phyloP scores from a whole-genome alignment of 371 early-diverging fungal species.

The Phascolomyces articulosus region DNA sequence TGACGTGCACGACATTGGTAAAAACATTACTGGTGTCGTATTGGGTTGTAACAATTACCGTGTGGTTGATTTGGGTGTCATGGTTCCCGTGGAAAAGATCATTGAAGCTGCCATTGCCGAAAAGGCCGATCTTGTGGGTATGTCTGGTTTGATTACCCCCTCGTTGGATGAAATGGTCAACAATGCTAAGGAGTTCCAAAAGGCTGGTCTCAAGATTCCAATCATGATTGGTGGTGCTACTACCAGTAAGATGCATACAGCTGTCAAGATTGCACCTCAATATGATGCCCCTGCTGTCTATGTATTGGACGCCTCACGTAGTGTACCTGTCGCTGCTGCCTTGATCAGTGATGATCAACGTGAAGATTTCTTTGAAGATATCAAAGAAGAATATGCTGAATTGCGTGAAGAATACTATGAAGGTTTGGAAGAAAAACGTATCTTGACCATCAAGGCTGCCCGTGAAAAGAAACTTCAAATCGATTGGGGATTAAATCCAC shows the following conservation, averaged over 20 bases:
- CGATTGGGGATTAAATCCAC: slow-evolving; percentile 63
- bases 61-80: slow-evolving; percentile 93
- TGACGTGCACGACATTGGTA: slow-evolving; percentile 89
- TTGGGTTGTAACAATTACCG: slow-evolving; percentile 95
- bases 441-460: slow-evolving; percentile 70
- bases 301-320: slow-evolving; percentile 81
- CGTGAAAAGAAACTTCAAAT: slow-evolving; percentile 65
- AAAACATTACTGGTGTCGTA: slow-evolving; percentile 94
- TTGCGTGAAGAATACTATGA: slow-evolving; percentile 93
- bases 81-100: slow-evolving; percentile 91
- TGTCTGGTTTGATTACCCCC: slow-evolving; percentile 93
- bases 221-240: slow-evolving; percentile 95
- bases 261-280: slow-evolving; percentile 93
- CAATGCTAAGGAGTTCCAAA: slow-evolving; percentile 89
- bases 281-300: slow-evolving; percentile 74
- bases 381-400: slow-evolving; percentile 92
- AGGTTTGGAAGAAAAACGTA: slow-evolving; percentile 81
- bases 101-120: slow-evolving; percentile 83
- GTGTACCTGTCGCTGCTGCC: slow-evolving; percentile 81
- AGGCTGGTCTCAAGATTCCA: slow-evolving; percentile 84
- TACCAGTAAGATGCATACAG: slow-evolving; percentile 93
- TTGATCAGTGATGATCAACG: slow-evolving; percentile 75
- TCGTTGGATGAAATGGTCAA: slow-evolving; percentile 95
- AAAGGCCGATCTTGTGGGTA: slow-evolving; percentile 89
- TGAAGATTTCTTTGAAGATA: slow-evolving; percentile 84